A percentile compares a stretch with the other conserved stretches of the same genome.
Evolutionary conservation across 2,329 filamentous ascomycete species (phyloP).

Genomic region (Trichophyton schoenleinii): DNA sequence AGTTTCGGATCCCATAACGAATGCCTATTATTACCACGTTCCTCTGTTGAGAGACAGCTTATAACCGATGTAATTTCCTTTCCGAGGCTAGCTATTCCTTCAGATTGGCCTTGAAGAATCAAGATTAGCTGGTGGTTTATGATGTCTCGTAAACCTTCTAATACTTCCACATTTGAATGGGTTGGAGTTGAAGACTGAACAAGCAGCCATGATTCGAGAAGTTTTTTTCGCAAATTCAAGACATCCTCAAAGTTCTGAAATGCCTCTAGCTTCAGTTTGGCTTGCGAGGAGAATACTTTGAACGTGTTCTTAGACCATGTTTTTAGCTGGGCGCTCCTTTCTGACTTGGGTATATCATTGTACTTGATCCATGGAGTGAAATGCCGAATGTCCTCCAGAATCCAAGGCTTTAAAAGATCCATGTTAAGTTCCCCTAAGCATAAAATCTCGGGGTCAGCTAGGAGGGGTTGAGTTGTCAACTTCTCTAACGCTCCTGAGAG

Average conservation of each 20-base stretch:
- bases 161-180: slow-evolving; percentile 46
- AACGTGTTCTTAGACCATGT: slow-evolving; percentile 53
- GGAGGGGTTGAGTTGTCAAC: slow-evolving; percentile 57
- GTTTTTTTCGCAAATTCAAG: slow-evolving; percentile 54
- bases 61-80: slow-evolving; percentile 52
- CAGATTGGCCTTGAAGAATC: slow-evolving; percentile 51
- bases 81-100: slow-evolving; percentile 52
- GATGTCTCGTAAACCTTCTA: slow-evolving; percentile 53
- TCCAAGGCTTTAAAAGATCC: slow-evolving; percentile 67
- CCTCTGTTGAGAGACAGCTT: slow-evolving; percentile 42
- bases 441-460: slow-evolving; percentile 58
- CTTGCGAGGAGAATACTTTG: slow-evolving; percentile 47
- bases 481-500: slow-evolving; percentile 56
- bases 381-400: slow-evolving; percentile 66
- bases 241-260: slow-evolving; percentile 57
- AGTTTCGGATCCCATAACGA: slow-evolving; percentile 55
- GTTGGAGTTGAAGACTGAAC: slow-evolving; percentile 49
- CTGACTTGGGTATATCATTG: slow-evolving; percentile 54
- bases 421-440: slow-evolving; percentile 58
- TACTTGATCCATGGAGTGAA: slow-evolving; percentile 82
- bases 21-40: slow-evolving; percentile 22
- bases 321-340: slow-evolving; percentile 49
- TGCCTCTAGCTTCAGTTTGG: slow-evolving; percentile 46
- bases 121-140: slow-evolving; percentile 56
- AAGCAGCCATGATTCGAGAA: slow-evolving; percentile 64